Conservation (phyloP, 805 yeast genomes). For the Wickerhamiella brachini region DNA sequence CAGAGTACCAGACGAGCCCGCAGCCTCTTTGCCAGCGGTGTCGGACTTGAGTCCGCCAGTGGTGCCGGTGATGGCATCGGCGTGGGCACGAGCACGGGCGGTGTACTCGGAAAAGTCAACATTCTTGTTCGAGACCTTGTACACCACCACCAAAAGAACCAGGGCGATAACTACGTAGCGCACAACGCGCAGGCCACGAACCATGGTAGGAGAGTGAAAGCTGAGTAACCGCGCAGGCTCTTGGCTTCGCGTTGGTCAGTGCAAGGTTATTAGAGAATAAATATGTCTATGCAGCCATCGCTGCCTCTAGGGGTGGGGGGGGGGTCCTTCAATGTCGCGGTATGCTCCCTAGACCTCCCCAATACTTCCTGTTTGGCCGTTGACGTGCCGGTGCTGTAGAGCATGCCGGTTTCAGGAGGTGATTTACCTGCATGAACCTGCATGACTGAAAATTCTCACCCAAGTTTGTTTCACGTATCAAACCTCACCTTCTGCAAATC, state of each 20-base stretch:
- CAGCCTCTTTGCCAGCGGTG: neutral
- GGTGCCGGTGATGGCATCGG: conserved; percentile 9
- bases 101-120: conserved; percentile 18
- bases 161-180: conserved; percentile 25
- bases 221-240: neutral
- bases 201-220: conserved; percentile 16
- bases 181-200: conserved; percentile 25
- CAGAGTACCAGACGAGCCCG: too few species aligned
- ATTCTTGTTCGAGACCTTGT: conserved; percentile 20
- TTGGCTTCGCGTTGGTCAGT: too few species aligned
- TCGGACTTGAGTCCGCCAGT: conserved; percentile 9
- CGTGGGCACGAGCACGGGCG: neutral
- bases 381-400: neutral
- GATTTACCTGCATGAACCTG: neutral
- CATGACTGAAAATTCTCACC: neutral
- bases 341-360: too few species aligned
- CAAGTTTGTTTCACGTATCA: neutral
- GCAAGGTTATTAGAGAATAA: too few species aligned
- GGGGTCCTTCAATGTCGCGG: too few species aligned
- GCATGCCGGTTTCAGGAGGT: neutral
- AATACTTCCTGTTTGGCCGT: neutral
- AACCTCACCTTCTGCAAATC: too few species aligned
- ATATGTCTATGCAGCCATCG: too few species aligned
- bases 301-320: too few species aligned
- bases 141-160: conserved; percentile 22